Evolutionary conservation across 1,284 basidiomycete genomes (phyloP), one percentile per base, ranked within the genome.

Genomic region (Grifola frondosa): DNA sequence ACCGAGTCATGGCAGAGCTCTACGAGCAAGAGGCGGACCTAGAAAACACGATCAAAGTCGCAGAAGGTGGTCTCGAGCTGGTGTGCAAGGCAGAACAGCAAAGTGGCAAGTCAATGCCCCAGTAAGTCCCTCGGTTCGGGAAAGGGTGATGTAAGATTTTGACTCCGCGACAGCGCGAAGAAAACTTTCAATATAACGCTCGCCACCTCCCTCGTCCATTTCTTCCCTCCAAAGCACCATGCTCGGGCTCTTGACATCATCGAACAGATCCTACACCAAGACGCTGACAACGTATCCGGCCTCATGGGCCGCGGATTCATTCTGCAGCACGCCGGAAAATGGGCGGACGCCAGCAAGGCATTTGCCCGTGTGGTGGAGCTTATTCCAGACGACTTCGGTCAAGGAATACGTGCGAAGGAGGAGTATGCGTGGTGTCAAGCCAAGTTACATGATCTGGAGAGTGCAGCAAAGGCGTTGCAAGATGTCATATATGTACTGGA

Each of bases 161-260:
- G 10, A 35, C 47, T 30, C 19, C 21, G n/a, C 26, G 35, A 31
- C 52, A 88, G 84, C 45, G 74, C 75, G 17, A 71, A 69, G 28
- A 76, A 76, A 40, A 78, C 76, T 3, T 79, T 93, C 59, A 80
- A 88, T 40, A 70, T 79, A 6, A 70, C 75, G 6, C 72, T 93
- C 11, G 80, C 81, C 1, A 84, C 78, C 0, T 84, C 90, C 4
- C 74, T 97, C 13, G 88, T 94, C 1, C 87, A 97, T 53, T 74
- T 89, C 40, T 91, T 84, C 64, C 84, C 95, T 9, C 96, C 96
- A 0, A 93, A 94, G 58, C 85, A 97, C 57, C 96, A 99, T 61
- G 57, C 71, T 11, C 81, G 85, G 32, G 95, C 96, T 1, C 68
- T 85, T 22, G 69, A 77, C 11, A 74, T 96, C 6, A 71, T 96